Evolutionary conservation across 192 early-diverging fungal species (phyloP), one percentile per base, ranked within the genome.

Genomic region (Geranomyces variabilis): DNA sequence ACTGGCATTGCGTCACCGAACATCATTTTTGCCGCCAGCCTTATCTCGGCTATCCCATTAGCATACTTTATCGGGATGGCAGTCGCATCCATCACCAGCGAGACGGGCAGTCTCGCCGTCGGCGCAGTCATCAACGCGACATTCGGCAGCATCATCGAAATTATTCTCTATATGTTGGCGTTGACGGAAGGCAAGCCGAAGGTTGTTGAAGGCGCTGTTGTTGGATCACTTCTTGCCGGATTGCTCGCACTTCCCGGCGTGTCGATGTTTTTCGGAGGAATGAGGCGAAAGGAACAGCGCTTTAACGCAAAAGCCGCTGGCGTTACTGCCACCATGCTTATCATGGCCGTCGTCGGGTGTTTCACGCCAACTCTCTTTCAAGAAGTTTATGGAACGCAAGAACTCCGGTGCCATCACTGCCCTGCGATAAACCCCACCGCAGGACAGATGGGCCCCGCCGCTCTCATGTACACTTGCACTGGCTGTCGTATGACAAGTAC

Each of bases 31-130:
- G 91, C 91, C 58, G 68, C 87, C 22, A 70, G 77, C 13, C 83
- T 99, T 56, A 72, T 90, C 29, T 92, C 93, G 13, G 92, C 93
- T 1, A 88, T 99, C 26, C 97, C 97, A 1, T 80, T 97, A 9
- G 90, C 94, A 12, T 99, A 96, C 76, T 95, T 97, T 79, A 97
- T 99, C 75, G 97, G 97, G 4, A 94, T 93, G 90, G 93, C 92
- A 1, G 95, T 99, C 24, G 91, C 93, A n/a, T 94, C 93, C 19
- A 96, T 99, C 78, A 95, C 95, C 15, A 94, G 95, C 10, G 94
- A 97, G 77, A 94, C 94, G 12, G 81, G 81, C 0, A 91, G 90
- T 46, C 78, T 95, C 67, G 97, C 93, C 19, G 77, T 99, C 73
- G 97, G 95, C 26, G 93, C 95, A 0, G 95, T 96, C 43, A 93